These are phyloP conservation scores for Chionographis japonica DNA, from an alignment of 106 monocot genomes.

Conservation along the genomic window DNA sequence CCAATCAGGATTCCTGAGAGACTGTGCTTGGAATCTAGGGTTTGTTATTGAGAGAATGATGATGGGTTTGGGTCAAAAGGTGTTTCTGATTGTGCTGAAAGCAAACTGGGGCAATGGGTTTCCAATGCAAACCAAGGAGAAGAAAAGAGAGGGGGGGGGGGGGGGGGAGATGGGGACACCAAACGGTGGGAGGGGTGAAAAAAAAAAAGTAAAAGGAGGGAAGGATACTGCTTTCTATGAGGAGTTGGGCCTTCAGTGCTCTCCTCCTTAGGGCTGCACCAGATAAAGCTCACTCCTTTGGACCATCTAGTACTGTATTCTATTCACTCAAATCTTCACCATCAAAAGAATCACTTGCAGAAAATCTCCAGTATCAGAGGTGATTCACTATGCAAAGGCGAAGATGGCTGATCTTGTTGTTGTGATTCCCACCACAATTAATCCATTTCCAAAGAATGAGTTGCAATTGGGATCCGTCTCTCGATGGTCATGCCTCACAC, in stretches of 20 bases:
- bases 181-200: background rate
- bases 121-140: background rate
- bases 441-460: no score
- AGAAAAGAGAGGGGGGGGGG: background rate
- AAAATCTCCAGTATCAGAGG: no score
- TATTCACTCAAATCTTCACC: background rate
- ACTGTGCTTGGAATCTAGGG: slow-evolving; percentile 25
- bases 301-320: slow-evolving; percentile 10
- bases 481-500: no score
- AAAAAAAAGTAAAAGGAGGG: slow-evolving; percentile 3
- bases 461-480: no score
- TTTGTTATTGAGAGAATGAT: slow-evolving; percentile 30
- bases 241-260: slow-evolving; percentile 3
- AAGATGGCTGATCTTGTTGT: no score
- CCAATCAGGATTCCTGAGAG: slow-evolving; percentile 43
- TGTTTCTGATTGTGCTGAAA: slow-evolving; percentile 10
- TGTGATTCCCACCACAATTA: no score
- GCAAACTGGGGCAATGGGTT: slow-evolving; percentile 9
- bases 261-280: slow-evolving; percentile 6
- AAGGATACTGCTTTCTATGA: slow-evolving; percentile 1
- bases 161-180: background rate
- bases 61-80: slow-evolving; percentile 40
- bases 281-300: slow-evolving; percentile 15
- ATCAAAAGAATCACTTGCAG: slow-evolving; percentile 1
- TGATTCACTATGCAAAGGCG: no score